phyloP scores from a whole-genome alignment of 768 basidiomycete species.

The Leccinum rimulosum region DNA sequence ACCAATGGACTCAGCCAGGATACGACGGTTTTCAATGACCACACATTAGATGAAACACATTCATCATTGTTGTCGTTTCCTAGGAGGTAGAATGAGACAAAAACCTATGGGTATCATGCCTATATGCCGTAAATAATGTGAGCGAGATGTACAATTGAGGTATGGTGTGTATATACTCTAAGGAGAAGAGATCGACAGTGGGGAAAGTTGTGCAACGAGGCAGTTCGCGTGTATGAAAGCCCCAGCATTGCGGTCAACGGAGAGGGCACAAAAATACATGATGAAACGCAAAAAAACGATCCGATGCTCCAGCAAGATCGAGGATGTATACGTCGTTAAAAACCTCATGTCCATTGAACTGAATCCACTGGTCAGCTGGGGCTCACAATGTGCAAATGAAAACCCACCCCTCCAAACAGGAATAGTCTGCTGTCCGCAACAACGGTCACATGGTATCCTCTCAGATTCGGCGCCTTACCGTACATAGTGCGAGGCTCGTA shows the following conservation, averaged over 20 bases:
- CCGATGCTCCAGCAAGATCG: constrained; percentile 70
- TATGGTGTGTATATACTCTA: constrained; percentile 48
- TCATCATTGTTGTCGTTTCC: too few species aligned
- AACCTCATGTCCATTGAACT: constrained; percentile 75
- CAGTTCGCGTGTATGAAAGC: constrained; percentile 2
- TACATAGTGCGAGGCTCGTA: constrained; percentile 72
- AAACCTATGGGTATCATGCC: too few species aligned
- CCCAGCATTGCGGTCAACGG: constrained; percentile 17
- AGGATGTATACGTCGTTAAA: constrained; percentile 85
- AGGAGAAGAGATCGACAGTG: constrained; percentile 19
- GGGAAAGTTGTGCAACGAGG: constrained; percentile 1
- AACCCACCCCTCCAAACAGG: constrained; percentile 69
- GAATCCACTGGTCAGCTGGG: constrained; percentile 12
- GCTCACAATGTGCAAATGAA: background rate
- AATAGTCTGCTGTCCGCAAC: constrained; percentile 86
- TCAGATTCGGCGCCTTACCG: constrained; percentile 66
- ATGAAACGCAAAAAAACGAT: background rate
- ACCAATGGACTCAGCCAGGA: too few species aligned
- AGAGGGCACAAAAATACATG: constrained; percentile 6
- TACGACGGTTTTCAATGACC: too few species aligned
- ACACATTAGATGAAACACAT: too few species aligned
- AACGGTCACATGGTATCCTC: constrained; percentile 84
- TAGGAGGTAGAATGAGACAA: too few species aligned
- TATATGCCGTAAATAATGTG: too few species aligned
- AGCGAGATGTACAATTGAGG: constrained; percentile 32